Evolutionary conservation across 2,329 filamentous ascomycete genomes (phyloP).

Genomic region (Cladosporium phlei): DNA sequence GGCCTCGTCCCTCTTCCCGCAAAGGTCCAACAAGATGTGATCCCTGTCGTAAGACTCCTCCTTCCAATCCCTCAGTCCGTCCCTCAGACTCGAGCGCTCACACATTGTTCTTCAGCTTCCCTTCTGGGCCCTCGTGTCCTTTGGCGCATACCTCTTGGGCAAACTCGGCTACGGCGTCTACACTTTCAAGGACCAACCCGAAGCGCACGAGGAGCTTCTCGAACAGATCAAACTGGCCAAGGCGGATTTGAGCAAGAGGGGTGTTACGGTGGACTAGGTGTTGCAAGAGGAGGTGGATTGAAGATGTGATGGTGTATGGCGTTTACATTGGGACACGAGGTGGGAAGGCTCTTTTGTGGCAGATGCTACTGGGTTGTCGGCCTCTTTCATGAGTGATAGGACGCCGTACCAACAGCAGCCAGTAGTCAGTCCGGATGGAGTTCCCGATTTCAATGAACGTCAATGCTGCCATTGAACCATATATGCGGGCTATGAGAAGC

Average conservation of each 20-base stretch:
- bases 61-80: constrained; percentile 1
- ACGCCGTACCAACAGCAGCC: too few relatives aligned
- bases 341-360: not conserved
- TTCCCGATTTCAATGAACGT: too few relatives aligned
- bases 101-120: constrained; percentile 59
- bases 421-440: too few relatives aligned
- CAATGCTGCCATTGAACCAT: too few relatives aligned
- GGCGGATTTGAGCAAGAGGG: constrained; percentile 65
- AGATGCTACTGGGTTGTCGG: too few relatives aligned
- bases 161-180: constrained; percentile 88
- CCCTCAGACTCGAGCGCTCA: too few relatives aligned
- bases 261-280: constrained; percentile 67
- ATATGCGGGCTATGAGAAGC: too few relatives aligned
- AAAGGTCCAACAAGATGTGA: constrained; percentile 74
- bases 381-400: too few relatives aligned
- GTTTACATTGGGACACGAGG: not conserved
- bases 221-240: constrained; percentile 74
- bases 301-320: not conserved
- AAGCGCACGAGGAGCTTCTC: constrained; percentile 85
- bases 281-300: not conserved
- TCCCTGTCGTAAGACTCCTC: constrained; percentile 72
- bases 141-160: constrained; percentile 87
- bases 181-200: constrained; percentile 93
- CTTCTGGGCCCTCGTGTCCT: constrained; percentile 85
- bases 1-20: constrained; percentile 75